Evolutionary conservation across 208 protist genomes (phyloP).

Genomic region (Trypanosoma theileri): DNA sequence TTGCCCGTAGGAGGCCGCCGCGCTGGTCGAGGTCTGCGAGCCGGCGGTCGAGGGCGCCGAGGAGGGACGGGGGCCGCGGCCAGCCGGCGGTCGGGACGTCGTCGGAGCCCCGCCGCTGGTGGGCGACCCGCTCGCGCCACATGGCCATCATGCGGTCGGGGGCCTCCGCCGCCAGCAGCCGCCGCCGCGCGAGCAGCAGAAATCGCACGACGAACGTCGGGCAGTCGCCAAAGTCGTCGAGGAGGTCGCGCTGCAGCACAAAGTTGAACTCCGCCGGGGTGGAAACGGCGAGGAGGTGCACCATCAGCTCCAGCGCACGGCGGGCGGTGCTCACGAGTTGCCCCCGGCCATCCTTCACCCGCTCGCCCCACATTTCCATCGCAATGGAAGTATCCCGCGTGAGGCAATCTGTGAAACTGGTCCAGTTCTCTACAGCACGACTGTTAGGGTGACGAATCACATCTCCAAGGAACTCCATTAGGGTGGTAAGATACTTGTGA

Average conservation of each 20-base stretch:
- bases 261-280: conserved; percentile 78
- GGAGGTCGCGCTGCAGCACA: conserved; percentile 64
- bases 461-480: conserved; percentile 82
- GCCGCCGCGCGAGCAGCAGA: conserved; percentile 50
- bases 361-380: conserved; percentile 56
- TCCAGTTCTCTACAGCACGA: conserved; percentile 62
- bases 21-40: conserved; percentile 63
- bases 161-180: conserved; percentile 58
- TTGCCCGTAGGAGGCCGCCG: conserved; percentile 65
- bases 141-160: conserved; percentile 65
- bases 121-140: conserved; percentile 66
- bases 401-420: conserved; percentile 68
- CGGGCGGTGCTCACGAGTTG: conserved; percentile 61
- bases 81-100: conserved; percentile 69
- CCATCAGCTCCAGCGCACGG: conserved; percentile 56
- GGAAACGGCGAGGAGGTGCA: conserved; percentile 57
- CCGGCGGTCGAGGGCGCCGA: conserved; percentile 64
- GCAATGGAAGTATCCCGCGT: conserved; percentile 59
- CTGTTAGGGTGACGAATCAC: conserved; percentile 81
- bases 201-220: conserved; percentile 85
- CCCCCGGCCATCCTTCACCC: conserved; percentile 32
- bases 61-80: conserved; percentile 61
- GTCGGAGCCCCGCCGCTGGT: conserved; percentile 73
- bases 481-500: conserved; percentile 69
- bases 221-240: conserved; percentile 86